These are phyloP conservation scores for Chlorella ohadii DNA, from an alignment of 139 green algal genomes.

Conservation along the genomic window DNA sequence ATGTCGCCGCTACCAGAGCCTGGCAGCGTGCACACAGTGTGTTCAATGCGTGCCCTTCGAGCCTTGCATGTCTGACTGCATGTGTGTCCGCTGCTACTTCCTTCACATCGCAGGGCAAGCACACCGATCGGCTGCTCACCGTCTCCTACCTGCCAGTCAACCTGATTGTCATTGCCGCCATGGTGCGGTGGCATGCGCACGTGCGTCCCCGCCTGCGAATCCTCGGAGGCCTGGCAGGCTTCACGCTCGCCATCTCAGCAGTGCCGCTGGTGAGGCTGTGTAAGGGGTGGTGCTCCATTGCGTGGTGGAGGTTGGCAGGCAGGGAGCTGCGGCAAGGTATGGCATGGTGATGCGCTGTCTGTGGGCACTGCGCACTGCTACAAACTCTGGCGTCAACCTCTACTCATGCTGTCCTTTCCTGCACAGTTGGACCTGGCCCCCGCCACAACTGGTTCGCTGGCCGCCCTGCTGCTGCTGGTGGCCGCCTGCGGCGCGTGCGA, in stretches of 20 bases:
- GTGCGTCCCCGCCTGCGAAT: conserved; percentile 45
- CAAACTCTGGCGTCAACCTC: neutral
- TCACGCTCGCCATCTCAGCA: conserved; percentile 53
- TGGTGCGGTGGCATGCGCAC: conserved; percentile 42
- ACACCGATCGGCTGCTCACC: conserved; percentile 80
- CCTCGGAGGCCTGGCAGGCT: conserved; percentile 58
- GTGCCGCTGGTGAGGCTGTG: conserved; percentile 54
- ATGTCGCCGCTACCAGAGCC: no score
- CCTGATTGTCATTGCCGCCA: conserved; percentile 50
- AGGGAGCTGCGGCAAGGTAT: no score
- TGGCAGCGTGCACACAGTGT: no score
- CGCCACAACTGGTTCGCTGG: conserved; percentile 1
- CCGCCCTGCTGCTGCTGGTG: conserved; percentile 57
- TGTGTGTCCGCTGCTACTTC: no score
- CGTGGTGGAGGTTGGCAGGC: no score
- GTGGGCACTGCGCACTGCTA: no score
- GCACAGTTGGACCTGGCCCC: conserved; percentile 28
- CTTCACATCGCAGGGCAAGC: conserved; percentile 56
- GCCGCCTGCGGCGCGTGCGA: conserved; percentile 67
- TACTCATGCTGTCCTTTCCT: neutral
- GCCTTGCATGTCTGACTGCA: no score
- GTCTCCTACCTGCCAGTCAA: conserved; percentile 74
- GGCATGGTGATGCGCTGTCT: no score
- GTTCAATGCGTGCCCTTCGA: no score
- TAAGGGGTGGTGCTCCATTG: no score